Conservation (phyloP, 805 yeast genomes). For the Saccharomycopsis amapae region DNA sequence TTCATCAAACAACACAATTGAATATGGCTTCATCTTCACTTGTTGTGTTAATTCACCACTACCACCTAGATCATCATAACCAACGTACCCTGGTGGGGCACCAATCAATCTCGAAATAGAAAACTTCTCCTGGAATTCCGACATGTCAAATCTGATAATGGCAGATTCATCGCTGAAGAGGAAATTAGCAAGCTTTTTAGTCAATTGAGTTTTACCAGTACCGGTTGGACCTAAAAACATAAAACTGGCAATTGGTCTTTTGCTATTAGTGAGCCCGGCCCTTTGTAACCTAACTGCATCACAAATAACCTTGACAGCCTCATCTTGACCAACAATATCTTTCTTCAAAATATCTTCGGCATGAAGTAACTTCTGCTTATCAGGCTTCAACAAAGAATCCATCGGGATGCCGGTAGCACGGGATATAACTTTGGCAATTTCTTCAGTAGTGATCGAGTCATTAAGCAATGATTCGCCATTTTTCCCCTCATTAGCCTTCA, state of each 20-base stretch:
- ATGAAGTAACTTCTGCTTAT: constrained; percentile 77
- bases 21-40: constrained; percentile 88
- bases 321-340: constrained; percentile 92
- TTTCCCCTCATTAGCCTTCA: constrained; percentile 29
- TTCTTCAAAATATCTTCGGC: constrained; percentile 77
- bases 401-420: constrained; percentile 96
- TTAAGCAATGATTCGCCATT: constrained; percentile 46
- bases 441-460: constrained; percentile 91
- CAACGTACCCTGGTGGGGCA: constrained; percentile 97
- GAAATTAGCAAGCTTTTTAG: constrained; percentile 88
- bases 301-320: constrained; percentile 81
- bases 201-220: constrained; percentile 95
- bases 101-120: constrained; percentile 88
- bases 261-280: constrained; percentile 92
- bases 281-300: constrained; percentile 95
- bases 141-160: constrained; percentile 92
- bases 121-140: constrained; percentile 95
- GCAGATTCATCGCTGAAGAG: constrained; percentile 83
- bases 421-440: constrained; percentile 85
- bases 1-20: constrained; percentile 90
- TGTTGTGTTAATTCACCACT: constrained; percentile 97
- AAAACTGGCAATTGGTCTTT: constrained; percentile 93
- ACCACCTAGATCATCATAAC: constrained; percentile 68
- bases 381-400: constrained; percentile 85
- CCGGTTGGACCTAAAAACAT: constrained; percentile 98